Evolutionary conservation across 768 basidiomycete genomes (phyloP), one percentile per base, ranked within the genome.

Genomic region (Gloeophyllum trabeum): DNA sequence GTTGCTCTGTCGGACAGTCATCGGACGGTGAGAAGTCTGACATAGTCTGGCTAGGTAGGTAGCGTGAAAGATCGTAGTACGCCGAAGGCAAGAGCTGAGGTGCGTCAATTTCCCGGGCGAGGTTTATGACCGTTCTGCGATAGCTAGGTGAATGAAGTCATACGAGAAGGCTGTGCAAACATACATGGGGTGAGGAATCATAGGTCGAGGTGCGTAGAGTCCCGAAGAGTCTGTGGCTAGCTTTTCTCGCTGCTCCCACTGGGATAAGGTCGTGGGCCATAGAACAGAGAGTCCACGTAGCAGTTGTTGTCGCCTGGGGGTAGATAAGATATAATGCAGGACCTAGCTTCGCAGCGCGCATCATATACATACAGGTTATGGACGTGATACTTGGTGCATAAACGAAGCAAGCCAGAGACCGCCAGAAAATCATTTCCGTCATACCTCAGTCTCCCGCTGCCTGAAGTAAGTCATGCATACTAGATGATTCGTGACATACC

Each of bases 61-160:
- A 74, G 30, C 85, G 79, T 18, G 79, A 85, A 32, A 88, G 70
- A 56, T 87, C 85, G 57, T 88, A 88, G 60, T 84, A 83, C 4
- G 83, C 83, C 22, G 84, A 71, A 4, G 83, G 81, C 3, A 86
- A 64, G 24, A 87, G 70, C 48, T 76, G 70, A 0, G 62, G 63
- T 0, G 75, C 67, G 32, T 72, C 59, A 21, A 71, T 68, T 43
- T 72, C 70, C 44, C 75, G 68, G 18, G 80, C 81, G 3, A 86
- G 60, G 38, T 77, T 78, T 50, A 87, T 82, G 43, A 85, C 63
- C 24, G 75, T 59, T 48, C 82, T 85, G 51, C 23, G 37, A 26
- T 14, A 36, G 30, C 14, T 3, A 13, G 34, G 13, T 39, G 38
- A 16, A 14, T 16, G 20, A 3, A 25, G 18, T 12, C 21, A 42